Base-by-base conservation (phyloP, 2,329 filamentous ascomycete species). In the Clarireedia sp. region DNA sequence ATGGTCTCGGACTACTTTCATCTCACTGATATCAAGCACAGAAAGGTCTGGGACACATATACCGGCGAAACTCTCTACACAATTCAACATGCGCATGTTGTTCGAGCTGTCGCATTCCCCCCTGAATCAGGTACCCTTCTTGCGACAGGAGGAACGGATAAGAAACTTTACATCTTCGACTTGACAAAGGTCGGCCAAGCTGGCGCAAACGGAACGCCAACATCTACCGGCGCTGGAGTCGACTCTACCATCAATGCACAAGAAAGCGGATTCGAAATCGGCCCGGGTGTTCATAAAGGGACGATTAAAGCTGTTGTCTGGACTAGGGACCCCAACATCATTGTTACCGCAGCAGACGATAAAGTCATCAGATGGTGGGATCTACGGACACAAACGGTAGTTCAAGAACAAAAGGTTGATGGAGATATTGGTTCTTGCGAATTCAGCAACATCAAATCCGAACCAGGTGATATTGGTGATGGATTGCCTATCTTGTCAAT, bases 281-380 rank as follows among this genome's bases (percentile, higher is more conserved):
- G 90, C 19, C 79, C 86, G 6, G 89, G 89, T 37, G 79, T 87
- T 12, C 94, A 99, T 70, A 85, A 81, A 16, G 88, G 87, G 47
- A 89, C 88, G 33, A 97, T 99, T 78, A 97, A 96, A 72, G 91
- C 90, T 56, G 95, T 99, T 59, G 88, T 95, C 59, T 99, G 94
- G 94, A 89, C 90, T 51, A 82, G 83, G 57, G 88, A 95, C 66
- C 87, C 88, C 50, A 95, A 94, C 66, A 83, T 92, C 60, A 77
- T 99, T 56, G 87, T 95, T 50, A 99, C 94, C 0, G 91, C 92
- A 2, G 88, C 90, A 0, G 86, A 89, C 61, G 92, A 96, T 69
- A 95, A 94, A 69, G 90, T 87, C 47, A 80, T 99, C 24, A 85
- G 94, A 56, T 99, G 94, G 94, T 95, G 94, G 76, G 90, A 99